phyloP scores from a whole-genome alignment of 1,284 basidiomycete genomes.

The Trametes sp. region DNA sequence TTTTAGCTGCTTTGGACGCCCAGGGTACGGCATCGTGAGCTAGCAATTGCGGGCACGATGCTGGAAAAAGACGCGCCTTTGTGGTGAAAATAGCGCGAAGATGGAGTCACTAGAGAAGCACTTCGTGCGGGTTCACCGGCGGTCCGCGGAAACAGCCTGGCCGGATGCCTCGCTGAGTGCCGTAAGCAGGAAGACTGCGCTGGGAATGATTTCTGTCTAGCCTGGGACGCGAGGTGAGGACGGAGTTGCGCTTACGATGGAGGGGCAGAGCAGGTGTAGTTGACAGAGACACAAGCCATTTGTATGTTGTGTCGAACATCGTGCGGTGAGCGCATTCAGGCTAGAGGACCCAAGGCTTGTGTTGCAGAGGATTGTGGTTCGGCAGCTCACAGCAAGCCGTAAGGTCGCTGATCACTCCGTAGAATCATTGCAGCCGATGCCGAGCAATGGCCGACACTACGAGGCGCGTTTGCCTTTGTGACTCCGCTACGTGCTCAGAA shows the following conservation, averaged over 20 bases:
- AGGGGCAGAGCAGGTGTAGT: too few species aligned
- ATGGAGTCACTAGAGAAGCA: not conserved
- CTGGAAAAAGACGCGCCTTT: slow-evolving; percentile 10
- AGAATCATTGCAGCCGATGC: not conserved
- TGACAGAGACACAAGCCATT: too few species aligned
- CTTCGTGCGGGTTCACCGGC: not conserved
- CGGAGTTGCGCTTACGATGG: too few species aligned
- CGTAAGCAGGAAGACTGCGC: not conserved
- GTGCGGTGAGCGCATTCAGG: too few species aligned
- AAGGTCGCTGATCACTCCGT: not conserved
- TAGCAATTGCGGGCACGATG: not conserved
- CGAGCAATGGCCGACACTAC: not conserved
- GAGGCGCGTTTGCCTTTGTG: not conserved
- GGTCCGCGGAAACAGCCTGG: not conserved
- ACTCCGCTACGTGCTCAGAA: too few species aligned
- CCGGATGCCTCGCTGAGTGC: slow-evolving; percentile 2
- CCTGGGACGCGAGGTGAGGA: not conserved
- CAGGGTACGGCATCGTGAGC: slow-evolving; percentile 2
- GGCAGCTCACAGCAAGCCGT: not conserved
- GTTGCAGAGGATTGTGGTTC: not conserved
- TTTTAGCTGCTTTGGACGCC: not conserved
- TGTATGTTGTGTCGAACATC: too few species aligned
- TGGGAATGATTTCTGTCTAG: not conserved
- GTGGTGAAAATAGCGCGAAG: slow-evolving; percentile 14
- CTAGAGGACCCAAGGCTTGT: too few species aligned